Evolutionary conservation across 805 yeast genomes (phyloP).

Genomic region (Metschnikowia arizonensis): DNA sequence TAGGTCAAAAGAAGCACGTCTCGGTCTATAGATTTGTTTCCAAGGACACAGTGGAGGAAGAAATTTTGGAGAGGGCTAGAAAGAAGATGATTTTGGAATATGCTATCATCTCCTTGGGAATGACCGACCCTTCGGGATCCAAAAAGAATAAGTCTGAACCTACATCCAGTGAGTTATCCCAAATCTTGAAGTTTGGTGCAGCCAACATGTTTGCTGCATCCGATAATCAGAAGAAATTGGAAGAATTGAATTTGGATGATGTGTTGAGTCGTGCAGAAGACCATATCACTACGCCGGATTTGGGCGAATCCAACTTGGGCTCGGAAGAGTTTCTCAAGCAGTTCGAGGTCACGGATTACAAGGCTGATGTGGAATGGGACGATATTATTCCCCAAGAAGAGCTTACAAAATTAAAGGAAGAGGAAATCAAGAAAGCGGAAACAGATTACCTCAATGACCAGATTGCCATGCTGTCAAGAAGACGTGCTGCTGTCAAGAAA

Average conservation of each 20-base stretch:
- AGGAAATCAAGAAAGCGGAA: slow-evolving; percentile 80
- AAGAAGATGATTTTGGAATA: slow-evolving; percentile 97
- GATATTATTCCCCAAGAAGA: slow-evolving; percentile 97
- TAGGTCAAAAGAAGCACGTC: slow-evolving; percentile 98
- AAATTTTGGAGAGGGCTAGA: slow-evolving; percentile 92
- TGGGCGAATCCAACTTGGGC: slow-evolving; percentile 96
- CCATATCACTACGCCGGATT: slow-evolving; percentile 91
- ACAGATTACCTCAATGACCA: slow-evolving; percentile 87
- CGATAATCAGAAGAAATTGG: slow-evolving; percentile 93
- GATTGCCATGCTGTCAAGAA: slow-evolving; percentile 77
- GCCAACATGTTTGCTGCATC: slow-evolving; percentile 96
- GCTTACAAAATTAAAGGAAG: slow-evolving; percentile 80
- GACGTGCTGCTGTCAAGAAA: slow-evolving; percentile 68
- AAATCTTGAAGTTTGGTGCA: slow-evolving; percentile 96
- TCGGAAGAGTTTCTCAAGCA: slow-evolving; percentile 97
- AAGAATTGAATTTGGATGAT: slow-evolving; percentile 91
- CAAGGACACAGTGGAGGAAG: slow-evolving; percentile 97
- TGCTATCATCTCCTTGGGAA: slow-evolving; percentile 94
- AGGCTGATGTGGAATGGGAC: slow-evolving; percentile 98
- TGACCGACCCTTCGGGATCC: slow-evolving; percentile 64
- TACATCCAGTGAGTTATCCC: slow-evolving; percentile 76
- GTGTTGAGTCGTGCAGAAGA: slow-evolving; percentile 96
- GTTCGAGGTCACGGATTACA: slow-evolving; percentile 97
- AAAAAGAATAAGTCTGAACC: slow-evolving; percentile 66
- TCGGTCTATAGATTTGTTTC: slow-evolving; percentile 97